Evolutionary conservation across 2,329 filamentous ascomycete genomes (phyloP), one percentile per base, ranked within the genome.

Genomic region (Periconia sp.): DNA sequence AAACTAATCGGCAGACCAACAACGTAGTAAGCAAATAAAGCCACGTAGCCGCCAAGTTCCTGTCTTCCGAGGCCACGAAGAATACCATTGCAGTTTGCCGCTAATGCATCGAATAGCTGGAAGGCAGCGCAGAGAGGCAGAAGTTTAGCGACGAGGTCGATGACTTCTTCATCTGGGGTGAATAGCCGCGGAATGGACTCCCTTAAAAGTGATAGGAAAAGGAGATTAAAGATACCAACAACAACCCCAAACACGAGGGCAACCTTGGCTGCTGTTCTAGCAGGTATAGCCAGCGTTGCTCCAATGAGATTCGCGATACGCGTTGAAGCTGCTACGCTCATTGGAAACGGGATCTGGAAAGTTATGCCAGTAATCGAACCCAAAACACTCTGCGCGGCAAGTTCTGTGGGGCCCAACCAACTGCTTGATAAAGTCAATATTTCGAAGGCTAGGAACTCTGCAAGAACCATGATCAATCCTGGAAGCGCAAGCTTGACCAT

Each of bases 401-500:
- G 81, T 48, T 87, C 84, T 13, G 85, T 85, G 2, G 88, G 84
- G 12, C 88, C 88, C 44, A 96, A 85, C 57, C 88, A 89, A 37
- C 86, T 89, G 0, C 89, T 83, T 7, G 85, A 84, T n/a, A 96
- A 78, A 0, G 91, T 96, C 50, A 96, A 77, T 35, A 96, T 84
- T 68, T 97, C 92, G 67, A 97, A 97, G 5, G 92, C 91, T 9
- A 96, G 80, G 73, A 89, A 95, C 68, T 97, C 92, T 4, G 92
- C 91, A 67, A 95, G 85, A 2, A 97, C 87, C 92, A 96, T 96
- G 53, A 96, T 76, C 66, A 97, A 84, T 1, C 92, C 92, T 0
- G 92, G 92, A 10, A 96, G 75, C 0, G 92, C 90, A 25, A 97
- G 85, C 34, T 84, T 83, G 58, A 97, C 82, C 92, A 95, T 95